Evolutionary conservation across 2,329 filamentous ascomycete genomes (phyloP).

Genomic region (Monilinia aucupariae): DNA sequence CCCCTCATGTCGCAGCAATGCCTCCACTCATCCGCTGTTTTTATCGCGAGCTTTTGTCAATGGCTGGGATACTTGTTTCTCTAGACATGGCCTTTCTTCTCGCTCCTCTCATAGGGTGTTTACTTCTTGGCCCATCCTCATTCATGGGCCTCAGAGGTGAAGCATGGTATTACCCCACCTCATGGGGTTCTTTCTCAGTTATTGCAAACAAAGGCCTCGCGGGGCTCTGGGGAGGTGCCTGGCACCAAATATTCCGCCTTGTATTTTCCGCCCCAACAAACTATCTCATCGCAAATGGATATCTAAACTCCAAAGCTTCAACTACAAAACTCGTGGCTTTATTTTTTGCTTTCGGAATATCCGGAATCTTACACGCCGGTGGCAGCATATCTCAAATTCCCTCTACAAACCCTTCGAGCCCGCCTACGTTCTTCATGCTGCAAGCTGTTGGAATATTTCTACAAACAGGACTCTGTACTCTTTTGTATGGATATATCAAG

Average conservation of each 20-base stretch:
- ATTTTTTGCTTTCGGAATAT: constrained; percentile 57
- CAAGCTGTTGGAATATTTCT: constrained; percentile 61
- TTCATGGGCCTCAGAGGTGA: constrained; percentile 51
- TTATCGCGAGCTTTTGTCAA: constrained; percentile 52
- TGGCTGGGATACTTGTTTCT: constrained; percentile 52
- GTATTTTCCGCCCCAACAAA: constrained; percentile 58
- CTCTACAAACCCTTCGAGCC: constrained; percentile 44
- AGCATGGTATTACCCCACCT: constrained; percentile 56
- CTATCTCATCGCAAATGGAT: constrained; percentile 41
- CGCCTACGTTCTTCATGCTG: constrained; percentile 65
- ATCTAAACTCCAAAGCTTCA: constrained; percentile 37
- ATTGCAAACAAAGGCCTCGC: constrained; percentile 61
- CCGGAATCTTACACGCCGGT: constrained; percentile 62
- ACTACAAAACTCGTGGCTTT: constrained; percentile 36
- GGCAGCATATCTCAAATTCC: constrained; percentile 65
- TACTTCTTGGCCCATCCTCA: constrained; percentile 42
- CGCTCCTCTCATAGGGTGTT: constrained; percentile 52
- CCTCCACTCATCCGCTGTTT: constrained; percentile 44
- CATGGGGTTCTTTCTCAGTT: constrained; percentile 52
- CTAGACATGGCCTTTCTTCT: constrained; percentile 57
- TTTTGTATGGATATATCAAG: constrained; percentile 35
- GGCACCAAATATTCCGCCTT: constrained; percentile 85
- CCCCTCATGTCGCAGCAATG: constrained; percentile 42
- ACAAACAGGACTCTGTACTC: constrained; percentile 45
- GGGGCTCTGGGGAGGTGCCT: constrained; percentile 80